Evolutionary conservation across 2,329 filamentous ascomycete species (phyloP).

Genomic region (Stachybotrys elegans): DNA sequence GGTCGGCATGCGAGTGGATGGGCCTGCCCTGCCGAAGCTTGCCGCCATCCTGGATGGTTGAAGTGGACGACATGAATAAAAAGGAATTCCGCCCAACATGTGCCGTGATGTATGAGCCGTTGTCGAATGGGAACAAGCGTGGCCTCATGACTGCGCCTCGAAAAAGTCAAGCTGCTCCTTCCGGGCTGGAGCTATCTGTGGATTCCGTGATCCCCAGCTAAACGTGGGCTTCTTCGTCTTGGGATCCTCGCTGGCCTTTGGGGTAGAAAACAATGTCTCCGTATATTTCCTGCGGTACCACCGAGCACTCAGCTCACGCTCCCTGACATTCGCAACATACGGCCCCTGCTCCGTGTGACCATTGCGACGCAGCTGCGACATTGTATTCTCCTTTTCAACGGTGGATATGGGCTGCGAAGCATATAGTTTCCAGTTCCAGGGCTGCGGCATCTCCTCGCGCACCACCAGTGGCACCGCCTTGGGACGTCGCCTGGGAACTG

Average conservation of each 20-base stretch:
- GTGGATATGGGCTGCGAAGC: slow-evolving; percentile 31
- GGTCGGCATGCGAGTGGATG: slow-evolving; percentile 71
- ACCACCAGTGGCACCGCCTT: background rate
- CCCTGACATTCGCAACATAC: slow-evolving; percentile 27
- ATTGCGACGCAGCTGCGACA: slow-evolving; percentile 25
- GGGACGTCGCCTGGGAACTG: slow-evolving; percentile 25
- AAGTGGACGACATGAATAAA: background rate
- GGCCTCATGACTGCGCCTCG: too few relatives aligned
- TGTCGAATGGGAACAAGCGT: too few relatives aligned
- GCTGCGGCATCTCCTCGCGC: background rate
- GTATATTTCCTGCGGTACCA: slow-evolving; percentile 44
- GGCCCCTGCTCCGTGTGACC: slow-evolving; percentile 31
- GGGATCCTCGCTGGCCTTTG: slow-evolving; percentile 33
- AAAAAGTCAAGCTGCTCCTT: slow-evolving; percentile 40
- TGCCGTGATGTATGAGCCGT: too few relatives aligned
- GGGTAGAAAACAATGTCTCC: slow-evolving; percentile 38
- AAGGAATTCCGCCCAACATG: background rate
- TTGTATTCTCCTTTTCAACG: slow-evolving; percentile 31
- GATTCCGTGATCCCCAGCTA: slow-evolving; percentile 38
- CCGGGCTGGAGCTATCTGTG: slow-evolving; percentile 22
- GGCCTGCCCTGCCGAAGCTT: slow-evolving; percentile 57
- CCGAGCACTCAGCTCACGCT: slow-evolving; percentile 29
- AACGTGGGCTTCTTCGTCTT: slow-evolving; percentile 28
- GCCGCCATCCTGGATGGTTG: slow-evolving; percentile 35
- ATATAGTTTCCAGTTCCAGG: slow-evolving; percentile 39